Conservation (phyloP, 306 rosid species). For the Cucumis cinereus region DNA sequence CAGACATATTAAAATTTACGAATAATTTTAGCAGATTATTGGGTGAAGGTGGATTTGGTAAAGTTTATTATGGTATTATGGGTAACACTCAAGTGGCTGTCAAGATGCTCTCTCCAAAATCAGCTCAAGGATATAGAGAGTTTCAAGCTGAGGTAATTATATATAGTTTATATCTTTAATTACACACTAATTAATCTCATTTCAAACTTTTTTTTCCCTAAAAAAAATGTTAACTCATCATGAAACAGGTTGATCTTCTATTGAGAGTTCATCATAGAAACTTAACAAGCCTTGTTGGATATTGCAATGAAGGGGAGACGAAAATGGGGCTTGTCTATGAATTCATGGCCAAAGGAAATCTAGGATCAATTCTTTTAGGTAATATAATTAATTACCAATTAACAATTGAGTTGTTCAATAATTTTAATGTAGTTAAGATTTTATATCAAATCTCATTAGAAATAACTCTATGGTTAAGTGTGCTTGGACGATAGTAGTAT, state of each 20-base stretch:
- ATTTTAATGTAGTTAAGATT: too few relatives aligned
- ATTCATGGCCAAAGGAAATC: constrained; percentile 21
- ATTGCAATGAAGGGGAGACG: constrained; percentile 11
- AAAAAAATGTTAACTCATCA: neutral
- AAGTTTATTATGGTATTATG: neutral
- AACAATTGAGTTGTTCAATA: neutral
- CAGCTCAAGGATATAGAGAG: constrained; percentile 7
- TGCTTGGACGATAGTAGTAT: too few relatives aligned
- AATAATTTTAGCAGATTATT: neutral
- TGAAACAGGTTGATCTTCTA: constrained; percentile 15
- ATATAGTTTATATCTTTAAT: too few relatives aligned
- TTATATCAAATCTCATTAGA: too few relatives aligned
- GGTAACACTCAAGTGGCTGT: neutral
- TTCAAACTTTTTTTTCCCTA: too few relatives aligned
- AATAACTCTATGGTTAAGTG: too few relatives aligned
- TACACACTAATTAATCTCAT: too few relatives aligned
- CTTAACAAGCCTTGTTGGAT: constrained; percentile 17
- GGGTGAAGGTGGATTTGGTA: constrained; percentile 9
- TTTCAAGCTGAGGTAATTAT: neutral
- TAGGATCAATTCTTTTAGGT: constrained; percentile 19
- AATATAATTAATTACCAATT: neutral
- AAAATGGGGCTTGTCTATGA: constrained; percentile 18
- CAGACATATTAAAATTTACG: neutral
- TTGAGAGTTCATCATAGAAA: constrained; percentile 27
- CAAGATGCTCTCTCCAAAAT: constrained; percentile 5